Evolutionary conservation across 2,329 filamentous ascomycete species (phyloP).

Genomic region (Epichloe brachyelytri): DNA sequence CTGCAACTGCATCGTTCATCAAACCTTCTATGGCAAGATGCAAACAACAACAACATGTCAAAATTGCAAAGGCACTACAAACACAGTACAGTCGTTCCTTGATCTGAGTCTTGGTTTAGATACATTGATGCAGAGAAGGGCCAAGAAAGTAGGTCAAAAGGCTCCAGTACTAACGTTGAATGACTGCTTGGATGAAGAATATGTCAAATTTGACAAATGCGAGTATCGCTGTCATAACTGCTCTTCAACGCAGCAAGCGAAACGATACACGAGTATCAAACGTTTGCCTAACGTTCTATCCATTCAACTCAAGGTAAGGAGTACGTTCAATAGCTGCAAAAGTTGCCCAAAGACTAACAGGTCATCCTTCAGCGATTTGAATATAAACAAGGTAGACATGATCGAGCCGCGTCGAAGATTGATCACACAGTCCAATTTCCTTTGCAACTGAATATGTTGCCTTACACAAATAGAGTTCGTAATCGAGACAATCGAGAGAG

Average conservation of each 20-base stretch:
- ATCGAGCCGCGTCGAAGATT: conserved; percentile 70
- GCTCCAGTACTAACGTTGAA: conserved; percentile 38
- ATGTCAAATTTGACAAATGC: conserved; percentile 75
- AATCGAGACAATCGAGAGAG: conserved; percentile 36
- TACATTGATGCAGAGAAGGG: conserved; percentile 52
- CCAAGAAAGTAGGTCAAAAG: conserved; percentile 39
- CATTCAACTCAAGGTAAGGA: conserved; percentile 73
- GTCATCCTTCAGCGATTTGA: conserved; percentile 46
- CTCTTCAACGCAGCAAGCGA: conserved; percentile 62
- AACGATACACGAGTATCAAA: conserved; percentile 74
- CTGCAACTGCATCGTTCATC: conserved; percentile 87
- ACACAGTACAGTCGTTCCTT: conserved; percentile 77
- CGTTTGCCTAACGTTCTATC: conserved; percentile 78
- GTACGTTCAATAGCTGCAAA: not conserved
- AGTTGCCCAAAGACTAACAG: not conserved
- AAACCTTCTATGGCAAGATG: conserved; percentile 86
- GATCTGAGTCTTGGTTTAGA: conserved; percentile 85
- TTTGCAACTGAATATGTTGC: conserved; percentile 75
- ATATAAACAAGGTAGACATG: conserved; percentile 51
- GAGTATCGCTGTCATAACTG: conserved; percentile 82
- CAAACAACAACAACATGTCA: conserved; percentile 85
- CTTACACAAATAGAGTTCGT: conserved; percentile 63
- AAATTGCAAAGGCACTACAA: conserved; percentile 70
- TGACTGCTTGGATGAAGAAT: conserved; percentile 73
- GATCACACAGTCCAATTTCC: conserved; percentile 80